Percentiles rank a stretch among this genome's conserved stretches.
These are phyloP conservation scores for Lasiosphaeria ovina DNA, from an alignment of 495 filamentous ascomycete species.

Conservation along the genomic window DNA sequence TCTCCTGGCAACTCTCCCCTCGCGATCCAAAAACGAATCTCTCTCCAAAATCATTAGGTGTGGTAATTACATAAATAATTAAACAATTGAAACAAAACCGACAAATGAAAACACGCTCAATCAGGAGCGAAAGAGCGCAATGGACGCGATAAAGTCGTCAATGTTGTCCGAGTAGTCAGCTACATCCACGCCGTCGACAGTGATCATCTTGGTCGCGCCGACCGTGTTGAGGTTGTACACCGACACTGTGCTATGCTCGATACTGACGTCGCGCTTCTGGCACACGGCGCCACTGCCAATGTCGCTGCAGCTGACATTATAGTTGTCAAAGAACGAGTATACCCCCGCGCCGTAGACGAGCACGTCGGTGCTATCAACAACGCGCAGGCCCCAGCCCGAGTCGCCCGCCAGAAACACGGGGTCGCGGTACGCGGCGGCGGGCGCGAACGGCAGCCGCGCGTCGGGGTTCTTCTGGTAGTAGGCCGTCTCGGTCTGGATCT, in stretches of 20 bases:
- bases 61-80: background rate
- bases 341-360: constrained; percentile 66
- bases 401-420: constrained; percentile 59
- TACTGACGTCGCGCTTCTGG: constrained; percentile 60
- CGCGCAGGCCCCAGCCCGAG: constrained; percentile 53
- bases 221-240: constrained; percentile 55
- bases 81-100: background rate
- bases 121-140: constrained; percentile 13
- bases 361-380: constrained; percentile 53
- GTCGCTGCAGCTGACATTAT: constrained; percentile 37
- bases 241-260: constrained; percentile 44
- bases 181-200: constrained; percentile 47
- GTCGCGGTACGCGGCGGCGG: constrained; percentile 61
- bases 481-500: constrained; percentile 80
- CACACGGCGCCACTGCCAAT: constrained; percentile 50
- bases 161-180: constrained; percentile 54
- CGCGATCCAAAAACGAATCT: too few relatives aligned
- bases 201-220: constrained; percentile 44
- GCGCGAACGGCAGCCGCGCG: constrained; percentile 61
- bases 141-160: constrained; percentile 25
- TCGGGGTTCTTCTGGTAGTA: constrained; percentile 68
- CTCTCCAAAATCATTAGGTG: too few relatives aligned
- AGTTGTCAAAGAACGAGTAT: constrained; percentile 60
- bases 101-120: background rate
- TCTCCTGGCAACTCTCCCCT: too few relatives aligned